Evolutionary conservation across 768 basidiomycete species (phyloP), one percentile per base, ranked within the genome.

Genomic region (Tricholoma matsutake): DNA sequence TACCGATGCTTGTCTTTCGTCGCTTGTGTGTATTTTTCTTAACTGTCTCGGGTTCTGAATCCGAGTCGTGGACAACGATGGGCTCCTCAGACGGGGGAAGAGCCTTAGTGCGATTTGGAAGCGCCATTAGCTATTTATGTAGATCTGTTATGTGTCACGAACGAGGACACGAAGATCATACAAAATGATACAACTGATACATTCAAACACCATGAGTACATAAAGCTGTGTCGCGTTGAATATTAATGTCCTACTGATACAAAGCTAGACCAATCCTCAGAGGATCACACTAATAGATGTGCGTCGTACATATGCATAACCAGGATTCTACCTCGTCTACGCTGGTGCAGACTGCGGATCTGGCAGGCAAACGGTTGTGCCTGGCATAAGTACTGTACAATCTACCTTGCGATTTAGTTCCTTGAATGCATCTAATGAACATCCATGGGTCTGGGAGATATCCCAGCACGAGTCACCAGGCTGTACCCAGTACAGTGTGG

Each of bases 391-490:
- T 29, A 75, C 72, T n/a, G 78, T 81, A 67, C 88, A 89, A 16
- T 81, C 69, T 43, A 88, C 67, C 59, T 78, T 78, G 13, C 78
- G 75, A 64, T 89, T 89, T 34, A 81, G 72, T 53, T 78, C 76
- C 63, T 74, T 77, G 22, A 89, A 72, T 59, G 79, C 76, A 20
- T 86, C 85, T 60, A 86, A 58, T 13, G 78, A 75, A 60, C 79
- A 81, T 7, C 81, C 82, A 58, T 83, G 72, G 14, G 74, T 69
- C 51, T 75, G 75, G 28, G 83, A 76, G 22, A 90, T 78, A 11
- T 82, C 83, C 86, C 87, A 90, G 67, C 88, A 90, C 8, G 80
- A 81, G 63, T 89, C 86, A 13, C 86, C 86, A 3, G 83, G 79
- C 61, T 82, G 75, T 10, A 87, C 74, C 65, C 78, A 73, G 59